phyloP scores from a whole-genome alignment of 2,329 filamentous ascomycete species.

The Alternaria angustiovoidea region DNA sequence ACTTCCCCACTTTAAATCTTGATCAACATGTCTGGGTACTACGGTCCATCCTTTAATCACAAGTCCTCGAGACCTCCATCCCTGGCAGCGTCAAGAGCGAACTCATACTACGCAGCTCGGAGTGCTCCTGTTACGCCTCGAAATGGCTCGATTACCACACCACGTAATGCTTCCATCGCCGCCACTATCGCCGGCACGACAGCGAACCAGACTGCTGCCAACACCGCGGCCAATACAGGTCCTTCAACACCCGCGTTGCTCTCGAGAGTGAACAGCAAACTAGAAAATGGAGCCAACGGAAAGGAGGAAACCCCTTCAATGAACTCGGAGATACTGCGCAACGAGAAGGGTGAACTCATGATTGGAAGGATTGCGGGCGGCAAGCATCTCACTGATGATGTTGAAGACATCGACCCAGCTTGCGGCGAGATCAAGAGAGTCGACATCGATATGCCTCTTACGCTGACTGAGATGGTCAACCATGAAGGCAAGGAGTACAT shows the following conservation, averaged over 20 bases:
- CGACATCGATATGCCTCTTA: constrained; percentile 40
- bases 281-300: constrained; percentile 7
- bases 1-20: background rate
- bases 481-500: constrained; percentile 38
- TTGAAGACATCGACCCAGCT: constrained; percentile 33
- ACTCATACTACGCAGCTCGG: constrained; percentile 21
- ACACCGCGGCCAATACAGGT: constrained; percentile 22
- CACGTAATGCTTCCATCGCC: constrained; percentile 21
- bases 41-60: constrained; percentile 25
- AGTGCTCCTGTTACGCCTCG: constrained; percentile 23
- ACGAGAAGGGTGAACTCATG: constrained; percentile 35
- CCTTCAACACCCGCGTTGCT: constrained; percentile 21
- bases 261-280: constrained; percentile 24
- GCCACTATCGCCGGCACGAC: constrained; percentile 20
- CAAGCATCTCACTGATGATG: constrained; percentile 30
- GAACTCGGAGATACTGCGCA: constrained; percentile 27
- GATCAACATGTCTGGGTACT: constrained; percentile 25
- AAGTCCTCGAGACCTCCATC: constrained; percentile 20
- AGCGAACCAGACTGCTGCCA: constrained; percentile 20
- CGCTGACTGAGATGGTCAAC: constrained; percentile 36
- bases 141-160: constrained; percentile 22
- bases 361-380: constrained; percentile 36
- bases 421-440: constrained; percentile 36
- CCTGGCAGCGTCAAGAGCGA: constrained; percentile 24
- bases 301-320: constrained; percentile 13